Percentiles rank a stretch among this genome's conserved stretches.
These are phyloP conservation scores for Lentinula sp. DNA, from an alignment of 768 basidiomycete species.

Conservation along the genomic window DNA sequence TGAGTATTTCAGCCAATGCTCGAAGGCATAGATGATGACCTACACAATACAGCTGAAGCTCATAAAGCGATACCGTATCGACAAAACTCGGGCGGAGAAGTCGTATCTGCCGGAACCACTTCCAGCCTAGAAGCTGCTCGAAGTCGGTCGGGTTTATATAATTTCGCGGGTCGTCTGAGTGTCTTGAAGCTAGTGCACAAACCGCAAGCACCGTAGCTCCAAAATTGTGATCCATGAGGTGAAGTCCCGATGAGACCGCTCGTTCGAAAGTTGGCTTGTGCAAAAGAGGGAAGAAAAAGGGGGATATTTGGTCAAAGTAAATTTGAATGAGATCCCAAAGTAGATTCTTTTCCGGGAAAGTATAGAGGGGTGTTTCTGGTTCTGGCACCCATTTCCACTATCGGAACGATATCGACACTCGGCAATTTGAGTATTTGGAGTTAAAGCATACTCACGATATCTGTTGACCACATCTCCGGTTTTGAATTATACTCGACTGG, in stretches of 20 bases:
- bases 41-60: conserved; percentile 32
- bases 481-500: not conserved
- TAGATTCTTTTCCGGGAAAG: conserved; percentile 31
- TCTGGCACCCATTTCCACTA: conserved; percentile 3
- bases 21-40: conserved; percentile 11
- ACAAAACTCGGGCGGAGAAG: conserved; percentile 25
- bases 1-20: conserved; percentile 5
- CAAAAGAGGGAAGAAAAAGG: conserved; percentile 34
- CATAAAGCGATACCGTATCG: conserved; percentile 25
- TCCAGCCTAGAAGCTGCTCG: conserved; percentile 23
- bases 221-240: conserved; percentile 21
- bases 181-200: conserved; percentile 43
- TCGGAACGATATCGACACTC: too few species aligned
- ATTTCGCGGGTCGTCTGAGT: conserved; percentile 37
- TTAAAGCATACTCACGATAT: not conserved
- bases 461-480: not conserved
- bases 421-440: too few species aligned
- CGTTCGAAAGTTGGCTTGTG: conserved; percentile 46
- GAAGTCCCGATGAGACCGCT: conserved; percentile 16
- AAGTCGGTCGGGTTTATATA: conserved; percentile 7
- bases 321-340: conserved; percentile 34
- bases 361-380: not conserved
- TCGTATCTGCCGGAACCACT: conserved; percentile 28
- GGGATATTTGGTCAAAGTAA: conserved; percentile 39
- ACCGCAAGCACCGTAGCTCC: conserved; percentile 39